These are phyloP conservation scores for Penicilliopsis zonata DNA, from an alignment of 495 filamentous ascomycete genomes.

Conservation along the genomic window DNA sequence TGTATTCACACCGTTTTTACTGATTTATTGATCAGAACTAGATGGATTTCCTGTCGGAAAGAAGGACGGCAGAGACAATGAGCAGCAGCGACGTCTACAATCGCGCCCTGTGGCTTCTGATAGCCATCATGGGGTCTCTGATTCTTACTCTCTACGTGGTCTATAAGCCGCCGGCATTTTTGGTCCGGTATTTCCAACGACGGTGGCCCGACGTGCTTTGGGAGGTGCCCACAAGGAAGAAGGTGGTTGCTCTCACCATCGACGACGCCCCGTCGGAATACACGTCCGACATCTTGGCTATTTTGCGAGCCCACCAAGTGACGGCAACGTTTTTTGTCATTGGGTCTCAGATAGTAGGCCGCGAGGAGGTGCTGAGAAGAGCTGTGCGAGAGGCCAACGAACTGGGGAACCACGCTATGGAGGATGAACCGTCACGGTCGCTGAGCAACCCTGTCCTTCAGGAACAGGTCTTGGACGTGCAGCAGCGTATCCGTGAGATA, in stretches of 20 bases:
- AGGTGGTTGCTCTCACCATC: conserved; percentile 67
- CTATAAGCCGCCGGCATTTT: conserved; percentile 59
- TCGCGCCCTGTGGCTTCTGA: too few relatives aligned
- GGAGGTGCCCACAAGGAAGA: conserved; percentile 42
- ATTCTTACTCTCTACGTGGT: conserved; percentile 53
- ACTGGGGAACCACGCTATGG: conserved; percentile 77
- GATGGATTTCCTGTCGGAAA: too few relatives aligned
- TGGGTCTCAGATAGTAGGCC: conserved; percentile 55
- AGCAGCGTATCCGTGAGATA: conserved; percentile 37
- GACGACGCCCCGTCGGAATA: conserved; percentile 70
- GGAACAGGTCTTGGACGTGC: conserved; percentile 27
- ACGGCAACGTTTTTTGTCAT: conserved; percentile 73
- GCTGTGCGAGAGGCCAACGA: conserved; percentile 56
- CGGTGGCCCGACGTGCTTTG: conserved; percentile 69
- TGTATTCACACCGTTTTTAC: too few relatives aligned
- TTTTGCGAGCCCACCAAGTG: conserved; percentile 44
- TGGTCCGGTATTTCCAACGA: conserved; percentile 56
- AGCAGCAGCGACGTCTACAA: too few relatives aligned
- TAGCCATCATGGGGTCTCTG: too few relatives aligned
- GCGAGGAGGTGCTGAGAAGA: conserved; percentile 44
- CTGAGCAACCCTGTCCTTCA: conserved; percentile 21
- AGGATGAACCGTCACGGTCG: conserved; percentile 57
- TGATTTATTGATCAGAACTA: too few relatives aligned
- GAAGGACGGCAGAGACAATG: too few relatives aligned
- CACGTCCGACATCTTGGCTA: conserved; percentile 56